Evolutionary conservation across 495 filamentous ascomycete genomes (phyloP).

Genomic region (Pseudevernia furfuracea): DNA sequence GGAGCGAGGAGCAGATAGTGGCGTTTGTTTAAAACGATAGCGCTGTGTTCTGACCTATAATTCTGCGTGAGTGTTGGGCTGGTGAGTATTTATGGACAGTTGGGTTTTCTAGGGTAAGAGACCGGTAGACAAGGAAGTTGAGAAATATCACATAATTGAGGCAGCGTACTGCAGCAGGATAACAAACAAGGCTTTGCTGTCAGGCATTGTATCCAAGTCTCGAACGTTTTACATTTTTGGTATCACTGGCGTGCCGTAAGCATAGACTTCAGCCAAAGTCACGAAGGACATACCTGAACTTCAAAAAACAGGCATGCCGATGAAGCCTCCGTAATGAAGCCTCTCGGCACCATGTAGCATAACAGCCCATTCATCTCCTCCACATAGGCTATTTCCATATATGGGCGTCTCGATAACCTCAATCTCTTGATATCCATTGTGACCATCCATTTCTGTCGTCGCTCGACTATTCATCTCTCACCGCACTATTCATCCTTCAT

Average conservation of each 20-base stretch:
- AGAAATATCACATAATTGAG: not conserved
- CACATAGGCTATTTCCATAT: not conserved
- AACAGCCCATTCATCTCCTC: not conserved
- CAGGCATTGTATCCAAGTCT: not conserved
- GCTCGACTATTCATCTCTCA: constrained; percentile 17
- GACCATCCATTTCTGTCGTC: no score
- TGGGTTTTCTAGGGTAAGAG: not conserved
- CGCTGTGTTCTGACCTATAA: not conserved
- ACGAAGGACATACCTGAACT: not conserved
- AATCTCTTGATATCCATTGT: not conserved
- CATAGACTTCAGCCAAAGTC: not conserved
- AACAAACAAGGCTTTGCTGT: not conserved
- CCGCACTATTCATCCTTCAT: constrained; percentile 18
- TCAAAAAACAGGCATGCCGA: constrained; percentile 7
- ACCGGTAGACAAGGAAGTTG: not conserved
- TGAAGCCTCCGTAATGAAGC: constrained; percentile 1
- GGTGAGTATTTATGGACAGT: not conserved
- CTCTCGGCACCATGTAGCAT: constrained; percentile 10
- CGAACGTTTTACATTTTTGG: not conserved
- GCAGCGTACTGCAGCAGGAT: not conserved
- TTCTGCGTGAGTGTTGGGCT: not conserved
- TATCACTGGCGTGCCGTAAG: not conserved
- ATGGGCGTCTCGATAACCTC: no score
- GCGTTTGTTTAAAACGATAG: not conserved
- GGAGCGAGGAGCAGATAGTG: not conserved